Evolutionary conservation across 2,329 filamentous ascomycete species (phyloP).

Genomic region (Akanthomyces muscarius): DNA sequence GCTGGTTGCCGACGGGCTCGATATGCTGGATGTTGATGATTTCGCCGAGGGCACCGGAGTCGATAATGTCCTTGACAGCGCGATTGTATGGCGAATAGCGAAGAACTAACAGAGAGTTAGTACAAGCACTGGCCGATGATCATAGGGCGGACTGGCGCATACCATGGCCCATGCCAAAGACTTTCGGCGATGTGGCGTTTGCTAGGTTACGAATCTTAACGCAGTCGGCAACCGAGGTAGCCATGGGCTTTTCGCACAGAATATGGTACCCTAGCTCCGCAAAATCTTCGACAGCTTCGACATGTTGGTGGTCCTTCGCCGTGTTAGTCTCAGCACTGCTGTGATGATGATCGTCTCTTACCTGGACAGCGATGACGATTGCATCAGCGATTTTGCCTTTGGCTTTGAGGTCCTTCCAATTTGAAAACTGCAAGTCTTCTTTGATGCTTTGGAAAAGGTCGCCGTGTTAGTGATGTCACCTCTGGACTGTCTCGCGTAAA

Average conservation of each 20-base stretch:
- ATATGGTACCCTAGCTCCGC: slow-evolving; percentile 21
- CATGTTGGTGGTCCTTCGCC: slow-evolving; percentile 19
- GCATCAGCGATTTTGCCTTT: slow-evolving; percentile 20
- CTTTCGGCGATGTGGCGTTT: neutral
- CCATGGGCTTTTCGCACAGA: slow-evolving; percentile 21
- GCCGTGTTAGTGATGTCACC: neutral
- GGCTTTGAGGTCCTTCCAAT: slow-evolving; percentile 18
- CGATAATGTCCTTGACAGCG: slow-evolving; percentile 20
- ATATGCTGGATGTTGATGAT: slow-evolving; percentile 22
- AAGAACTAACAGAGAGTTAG: slow-evolving; percentile 11
- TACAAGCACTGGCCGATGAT: neutral
- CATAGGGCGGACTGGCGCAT: neutral
- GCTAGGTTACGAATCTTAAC: slow-evolving; percentile 17
- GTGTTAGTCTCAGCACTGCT: neutral
- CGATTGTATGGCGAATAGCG: slow-evolving; percentile 21
- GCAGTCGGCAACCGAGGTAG: slow-evolving; percentile 19
- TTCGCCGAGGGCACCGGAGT: slow-evolving; percentile 20
- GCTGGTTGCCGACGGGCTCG: slow-evolving; percentile 20
- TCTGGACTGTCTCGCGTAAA: no score
- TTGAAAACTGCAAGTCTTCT: slow-evolving; percentile 14
- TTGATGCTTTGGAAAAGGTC: slow-evolving; percentile 7
- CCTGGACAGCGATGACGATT: slow-evolving; percentile 18
- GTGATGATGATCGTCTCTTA: neutral
- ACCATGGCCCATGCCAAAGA: slow-evolving; percentile 21
- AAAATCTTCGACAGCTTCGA: slow-evolving; percentile 34